A percentile compares a stretch with the other conserved stretches of the same genome.
These are phyloP conservation scores for Argentina anserina DNA, from an alignment of 306 rosid genomes.

Conservation along the genomic window DNA sequence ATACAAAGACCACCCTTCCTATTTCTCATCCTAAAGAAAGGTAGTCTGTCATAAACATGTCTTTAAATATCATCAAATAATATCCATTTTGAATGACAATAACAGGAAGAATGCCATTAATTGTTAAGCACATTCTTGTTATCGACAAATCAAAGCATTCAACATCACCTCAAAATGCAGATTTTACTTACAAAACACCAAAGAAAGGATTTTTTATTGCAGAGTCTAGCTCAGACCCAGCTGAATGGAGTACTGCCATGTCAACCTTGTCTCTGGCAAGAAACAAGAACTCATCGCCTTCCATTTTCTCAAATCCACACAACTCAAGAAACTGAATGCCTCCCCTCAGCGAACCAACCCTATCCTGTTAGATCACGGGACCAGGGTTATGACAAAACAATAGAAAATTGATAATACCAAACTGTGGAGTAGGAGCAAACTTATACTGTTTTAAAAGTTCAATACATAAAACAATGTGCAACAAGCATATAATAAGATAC, in stretches of 20 bases:
- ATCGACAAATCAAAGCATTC: neutral
- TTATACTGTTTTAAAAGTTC: neutral
- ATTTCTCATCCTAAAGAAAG: neutral
- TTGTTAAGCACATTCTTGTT: neutral
- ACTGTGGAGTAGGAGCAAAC: neutral
- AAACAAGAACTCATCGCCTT: slow-evolving; percentile 72
- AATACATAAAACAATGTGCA: neutral
- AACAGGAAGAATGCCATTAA: neutral
- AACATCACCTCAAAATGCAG: neutral
- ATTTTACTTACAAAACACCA: slow-evolving; percentile 58
- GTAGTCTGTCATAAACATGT: neutral
- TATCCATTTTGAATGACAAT: neutral
- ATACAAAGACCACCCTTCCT: neutral
- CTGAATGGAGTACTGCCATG: slow-evolving; percentile 64
- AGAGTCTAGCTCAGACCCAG: slow-evolving; percentile 85
- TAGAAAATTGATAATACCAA: neutral
- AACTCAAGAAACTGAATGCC: slow-evolving; percentile 85
- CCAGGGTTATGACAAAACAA: neutral
- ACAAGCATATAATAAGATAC: neutral
- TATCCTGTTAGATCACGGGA: slow-evolving; percentile 59
- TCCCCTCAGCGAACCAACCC: slow-evolving; percentile 81
- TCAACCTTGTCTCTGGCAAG: slow-evolving; percentile 76
- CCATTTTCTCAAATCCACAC: slow-evolving; percentile 82
- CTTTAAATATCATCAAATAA: neutral
- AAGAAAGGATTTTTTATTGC: slow-evolving; percentile 93